These are phyloP conservation scores for Leccinum fallax DNA, from an alignment of 1,284 basidiomycete species.

Conservation along the genomic window DNA sequence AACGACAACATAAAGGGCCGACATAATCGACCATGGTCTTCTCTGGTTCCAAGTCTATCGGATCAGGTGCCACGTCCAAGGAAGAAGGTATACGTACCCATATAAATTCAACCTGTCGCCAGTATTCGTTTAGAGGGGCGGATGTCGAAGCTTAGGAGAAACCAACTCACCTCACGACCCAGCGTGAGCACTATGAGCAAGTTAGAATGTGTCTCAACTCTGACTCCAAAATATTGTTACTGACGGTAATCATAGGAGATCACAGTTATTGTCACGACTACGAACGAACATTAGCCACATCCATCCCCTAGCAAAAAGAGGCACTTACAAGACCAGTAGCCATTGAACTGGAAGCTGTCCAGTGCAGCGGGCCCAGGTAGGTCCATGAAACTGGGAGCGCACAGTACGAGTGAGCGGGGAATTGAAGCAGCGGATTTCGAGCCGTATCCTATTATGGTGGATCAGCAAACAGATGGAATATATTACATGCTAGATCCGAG, in stretches of 20 bases:
- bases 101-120: slow-evolving; percentile 7
- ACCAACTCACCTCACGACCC: slow-evolving; percentile 7
- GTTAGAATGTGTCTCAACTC: background rate
- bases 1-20: slow-evolving; percentile 7
- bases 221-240: background rate
- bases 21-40: slow-evolving; percentile 9
- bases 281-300: background rate
- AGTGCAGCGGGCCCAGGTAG: background rate
- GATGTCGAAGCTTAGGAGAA: background rate
- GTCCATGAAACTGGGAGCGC: background rate
- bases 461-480: background rate
- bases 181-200: slow-evolving; percentile 4
- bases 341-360: background rate
- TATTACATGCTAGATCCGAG: background rate
- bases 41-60: background rate
- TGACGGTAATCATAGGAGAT: slow-evolving; percentile 9
- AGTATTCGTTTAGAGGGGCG: background rate
- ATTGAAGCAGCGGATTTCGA: background rate
- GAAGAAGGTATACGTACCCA: slow-evolving; percentile 3
- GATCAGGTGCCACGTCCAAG: background rate
- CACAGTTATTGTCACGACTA: slow-evolving; percentile 3
- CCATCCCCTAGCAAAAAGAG: background rate
- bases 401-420: background rate
- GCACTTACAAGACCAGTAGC: background rate
- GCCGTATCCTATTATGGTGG: background rate